phyloP scores from a whole-genome alignment of 192 early-diverging fungal species.

The Umbelopsis sp. region DNA sequence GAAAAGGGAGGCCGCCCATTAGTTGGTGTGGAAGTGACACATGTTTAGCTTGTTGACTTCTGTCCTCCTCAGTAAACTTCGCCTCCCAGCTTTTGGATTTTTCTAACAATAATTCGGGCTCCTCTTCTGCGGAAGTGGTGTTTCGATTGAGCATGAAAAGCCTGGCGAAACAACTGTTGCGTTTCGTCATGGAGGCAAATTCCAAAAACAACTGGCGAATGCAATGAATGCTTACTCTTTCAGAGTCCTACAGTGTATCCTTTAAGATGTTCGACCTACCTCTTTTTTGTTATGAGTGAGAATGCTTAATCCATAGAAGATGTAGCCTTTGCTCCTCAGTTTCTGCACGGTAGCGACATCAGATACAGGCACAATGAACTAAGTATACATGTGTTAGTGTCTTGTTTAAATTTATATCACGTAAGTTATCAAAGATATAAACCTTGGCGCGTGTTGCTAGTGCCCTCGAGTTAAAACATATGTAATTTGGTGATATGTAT shows the following conservation, averaged over 20 bases:
- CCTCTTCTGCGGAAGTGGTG: neutral
- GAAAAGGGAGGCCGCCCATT: neutral
- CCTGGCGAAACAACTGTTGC: constrained; percentile 49
- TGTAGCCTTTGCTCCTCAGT: constrained; percentile 41
- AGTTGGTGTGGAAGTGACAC: neutral
- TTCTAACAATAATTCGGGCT: neutral
- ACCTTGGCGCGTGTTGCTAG: constrained; percentile 55
- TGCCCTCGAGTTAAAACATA: constrained; percentile 64
- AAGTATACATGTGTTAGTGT: neutral
- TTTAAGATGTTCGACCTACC: constrained; percentile 12
- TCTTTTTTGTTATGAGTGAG: constrained; percentile 52
- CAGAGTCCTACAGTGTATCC: neutral
- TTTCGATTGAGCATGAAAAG: constrained; percentile 25
- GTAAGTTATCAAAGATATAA: neutral
- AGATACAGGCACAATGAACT: constrained; percentile 58
- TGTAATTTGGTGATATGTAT: constrained; percentile 62
- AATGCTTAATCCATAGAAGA: constrained; percentile 50
- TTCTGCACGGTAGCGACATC: constrained; percentile 54
- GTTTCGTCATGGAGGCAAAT: constrained; percentile 48
- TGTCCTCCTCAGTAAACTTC: neutral
- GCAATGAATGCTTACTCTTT: neutral
- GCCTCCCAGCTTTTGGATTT: constrained; percentile 3
- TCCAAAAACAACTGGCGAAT: constrained; percentile 55
- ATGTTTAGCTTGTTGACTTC: constrained; percentile 2
- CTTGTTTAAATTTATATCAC: neutral